Percentiles rank a stretch among this genome's conserved stretches.
Conservation (phyloP, 2,329 filamentous ascomycete genomes). For the Fusarium hainanense region DNA sequence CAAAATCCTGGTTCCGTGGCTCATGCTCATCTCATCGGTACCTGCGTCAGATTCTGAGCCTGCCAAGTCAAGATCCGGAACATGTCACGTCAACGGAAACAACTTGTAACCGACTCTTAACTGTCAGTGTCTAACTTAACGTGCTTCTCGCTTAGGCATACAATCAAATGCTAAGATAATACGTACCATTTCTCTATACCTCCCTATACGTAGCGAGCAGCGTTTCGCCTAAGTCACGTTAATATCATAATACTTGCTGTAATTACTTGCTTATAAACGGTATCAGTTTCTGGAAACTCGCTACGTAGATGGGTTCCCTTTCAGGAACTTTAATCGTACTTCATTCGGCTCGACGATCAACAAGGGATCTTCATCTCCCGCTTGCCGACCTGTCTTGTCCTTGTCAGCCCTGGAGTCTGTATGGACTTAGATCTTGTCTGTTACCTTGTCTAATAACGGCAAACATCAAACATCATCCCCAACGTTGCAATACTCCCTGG, state of each 20-base stretch:
- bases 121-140: not conserved
- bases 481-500: slow-evolving; percentile 27
- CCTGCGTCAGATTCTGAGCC: slow-evolving; percentile 27
- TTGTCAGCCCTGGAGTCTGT: slow-evolving; percentile 12
- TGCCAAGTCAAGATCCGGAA: slow-evolving; percentile 19
- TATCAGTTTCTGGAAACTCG: slow-evolving; percentile 15
- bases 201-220: not conserved
- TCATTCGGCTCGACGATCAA: slow-evolving; percentile 23
- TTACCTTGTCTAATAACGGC: slow-evolving; percentile 16
- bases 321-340: slow-evolving; percentile 17
- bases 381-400: slow-evolving; percentile 14
- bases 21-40: slow-evolving; percentile 23
- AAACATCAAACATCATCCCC: slow-evolving; percentile 32
- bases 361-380: slow-evolving; percentile 28
- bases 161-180: not conserved
- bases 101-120: slow-evolving; percentile 17
- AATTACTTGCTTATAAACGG: not conserved
- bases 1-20: not conserved
- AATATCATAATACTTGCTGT: not conserved
- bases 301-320: slow-evolving; percentile 22
- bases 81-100: slow-evolving; percentile 29
- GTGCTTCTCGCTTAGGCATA: slow-evolving; percentile 22
- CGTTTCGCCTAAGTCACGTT: slow-evolving; percentile 19
- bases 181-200: not conserved
- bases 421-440: slow-evolving; percentile 20